These are phyloP conservation scores for Yamadazyma paraphyllophila DNA, from an alignment of 805 yeast species.

Conservation along the genomic window DNA sequence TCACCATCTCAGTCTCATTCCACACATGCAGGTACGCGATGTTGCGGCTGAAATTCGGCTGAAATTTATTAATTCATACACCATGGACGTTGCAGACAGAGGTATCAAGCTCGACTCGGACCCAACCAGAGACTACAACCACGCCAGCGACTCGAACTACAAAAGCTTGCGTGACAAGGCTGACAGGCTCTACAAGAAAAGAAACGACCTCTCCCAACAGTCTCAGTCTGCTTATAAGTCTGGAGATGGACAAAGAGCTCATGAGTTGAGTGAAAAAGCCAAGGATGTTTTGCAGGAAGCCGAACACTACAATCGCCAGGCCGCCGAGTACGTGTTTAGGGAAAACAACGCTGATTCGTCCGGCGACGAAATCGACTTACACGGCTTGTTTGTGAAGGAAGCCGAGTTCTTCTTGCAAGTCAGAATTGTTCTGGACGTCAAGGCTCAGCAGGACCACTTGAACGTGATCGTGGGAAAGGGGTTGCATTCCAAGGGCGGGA, in stretches of 20 bases:
- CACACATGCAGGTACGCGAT: not conserved
- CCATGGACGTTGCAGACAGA: slow-evolving; percentile 13
- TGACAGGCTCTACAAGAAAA: slow-evolving; percentile 57
- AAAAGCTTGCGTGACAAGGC: slow-evolving; percentile 65
- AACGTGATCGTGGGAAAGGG: slow-evolving; percentile 94
- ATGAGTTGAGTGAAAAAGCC: slow-evolving; percentile 66
- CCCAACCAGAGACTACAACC: slow-evolving; percentile 57
- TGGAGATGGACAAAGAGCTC: slow-evolving; percentile 75
- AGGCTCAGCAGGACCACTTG: slow-evolving; percentile 57
- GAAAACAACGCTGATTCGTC: slow-evolving; percentile 88
- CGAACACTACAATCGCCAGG: slow-evolving; percentile 69
- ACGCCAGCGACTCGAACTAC: slow-evolving; percentile 67
- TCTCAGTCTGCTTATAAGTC: slow-evolving; percentile 75
- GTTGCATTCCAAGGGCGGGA: slow-evolving; percentile 73
- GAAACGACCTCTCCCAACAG: slow-evolving; percentile 53
- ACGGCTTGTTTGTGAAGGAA: slow-evolving; percentile 87
- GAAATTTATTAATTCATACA: not conserved
- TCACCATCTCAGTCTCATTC: too few species aligned
- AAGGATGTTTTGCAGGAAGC: slow-evolving; percentile 59
- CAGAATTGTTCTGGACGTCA: slow-evolving; percentile 65
- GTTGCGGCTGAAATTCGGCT: slow-evolving; percentile 4
- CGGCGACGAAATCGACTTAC: slow-evolving; percentile 85
- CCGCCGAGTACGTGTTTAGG: slow-evolving; percentile 85
- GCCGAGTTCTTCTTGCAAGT: slow-evolving; percentile 75
- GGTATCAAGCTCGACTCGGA: slow-evolving; percentile 14